phyloP scores from a whole-genome alignment of 306 rosid genomes.

The Oxytropis ochrocephala region DNA sequence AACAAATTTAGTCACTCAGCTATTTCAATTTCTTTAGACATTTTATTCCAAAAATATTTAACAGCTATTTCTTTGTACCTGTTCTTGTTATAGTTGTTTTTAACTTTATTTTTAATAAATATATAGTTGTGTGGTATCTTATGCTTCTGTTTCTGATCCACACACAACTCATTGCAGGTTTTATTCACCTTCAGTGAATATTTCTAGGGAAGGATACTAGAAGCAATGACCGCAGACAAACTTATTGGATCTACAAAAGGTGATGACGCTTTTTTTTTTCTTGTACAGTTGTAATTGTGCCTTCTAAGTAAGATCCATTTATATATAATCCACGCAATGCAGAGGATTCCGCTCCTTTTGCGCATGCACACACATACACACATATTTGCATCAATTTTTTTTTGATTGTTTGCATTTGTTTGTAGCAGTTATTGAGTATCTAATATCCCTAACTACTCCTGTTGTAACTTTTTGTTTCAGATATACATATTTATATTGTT shows the following conservation, averaged over 20 bases:
- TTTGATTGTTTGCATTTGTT: not conserved
- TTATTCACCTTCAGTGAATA: not conserved
- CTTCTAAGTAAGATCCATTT: not conserved
- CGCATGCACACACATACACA: no score
- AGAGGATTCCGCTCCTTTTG: not conserved
- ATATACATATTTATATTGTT: not conserved
- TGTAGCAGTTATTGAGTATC: not conserved
- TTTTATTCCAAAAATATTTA: no score
- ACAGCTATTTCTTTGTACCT: no score
- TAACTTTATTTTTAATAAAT: no score
- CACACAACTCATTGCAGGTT: not conserved
- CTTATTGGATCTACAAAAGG: constrained; percentile 11
- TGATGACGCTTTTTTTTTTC: not conserved
- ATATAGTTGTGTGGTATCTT: no score
- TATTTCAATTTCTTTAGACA: no score
- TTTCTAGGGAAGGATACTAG: not conserved
- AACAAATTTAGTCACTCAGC: no score
- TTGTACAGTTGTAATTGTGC: not conserved
- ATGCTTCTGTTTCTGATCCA: not conserved
- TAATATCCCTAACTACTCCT: not conserved
- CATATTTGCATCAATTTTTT: no score
- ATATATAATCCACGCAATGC: not conserved
- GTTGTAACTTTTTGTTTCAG: not conserved
- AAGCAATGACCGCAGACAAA: constrained; percentile 11
- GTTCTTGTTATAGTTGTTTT: not conserved